Evolutionary conservation across 1,284 basidiomycete genomes (phyloP), one percentile per base, ranked within the genome.

Genomic region (Puccinia coronata): DNA sequence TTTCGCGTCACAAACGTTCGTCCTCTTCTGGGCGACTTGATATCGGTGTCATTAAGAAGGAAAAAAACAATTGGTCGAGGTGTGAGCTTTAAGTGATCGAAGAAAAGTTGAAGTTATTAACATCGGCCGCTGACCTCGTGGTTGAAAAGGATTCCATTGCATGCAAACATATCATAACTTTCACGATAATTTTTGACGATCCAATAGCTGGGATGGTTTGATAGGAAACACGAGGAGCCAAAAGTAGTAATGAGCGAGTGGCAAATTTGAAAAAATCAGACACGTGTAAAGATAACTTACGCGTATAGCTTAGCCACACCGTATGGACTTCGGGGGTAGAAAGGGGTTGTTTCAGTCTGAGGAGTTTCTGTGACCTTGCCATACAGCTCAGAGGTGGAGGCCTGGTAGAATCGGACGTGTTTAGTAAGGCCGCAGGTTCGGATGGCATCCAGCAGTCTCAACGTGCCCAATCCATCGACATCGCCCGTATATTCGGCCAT

Each of bases 401-500:
- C 94, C 87, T 96, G 85, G 87, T 95, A 95, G 89, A 95, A 95
- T 69, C 92, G 91, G 84, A 93, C 89, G 87, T 94, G 92, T 84
- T 92, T 91, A 86, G 94, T 91, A 82, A 95, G 90, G 12, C 95
- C 94, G 86, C 93, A 94, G 9, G 94, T 96, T 55, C 94, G 91
- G 86, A 96, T 92, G 77, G 94, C 95, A 84, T 96, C 95, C 80
- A 96, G 91, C 81, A 96, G 90, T 84, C 94, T 92, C 67, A 96
- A 90, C 0, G 94, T 96, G 78, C 94, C 94, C 49, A 96, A 89
- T 14, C 91, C 95, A 84, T 96, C 95, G 75, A 96, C 94, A 85
- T 96, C 93, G 81, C 92, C 93, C 0, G 95, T 96, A 88, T 96
- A 96, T 87, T 96, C 94, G 51, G 94, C 93, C 93, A 96, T 95